These are phyloP conservation scores for Rhodotorula sp. DNA, from an alignment of 1,284 basidiomycete genomes.

Conservation along the genomic window DNA sequence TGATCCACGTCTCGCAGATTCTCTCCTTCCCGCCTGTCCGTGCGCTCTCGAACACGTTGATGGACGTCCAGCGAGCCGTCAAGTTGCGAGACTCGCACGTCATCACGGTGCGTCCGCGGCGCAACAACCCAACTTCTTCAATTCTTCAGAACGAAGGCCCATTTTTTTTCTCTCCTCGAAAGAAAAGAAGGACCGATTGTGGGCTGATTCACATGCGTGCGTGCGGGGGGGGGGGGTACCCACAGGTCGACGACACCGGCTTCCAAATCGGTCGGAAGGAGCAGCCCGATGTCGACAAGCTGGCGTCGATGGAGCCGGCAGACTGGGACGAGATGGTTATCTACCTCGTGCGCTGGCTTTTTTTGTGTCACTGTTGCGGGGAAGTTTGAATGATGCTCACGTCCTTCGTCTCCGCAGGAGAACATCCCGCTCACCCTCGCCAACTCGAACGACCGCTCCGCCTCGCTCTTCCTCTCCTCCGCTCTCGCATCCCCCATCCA, in stretches of 20 bases:
- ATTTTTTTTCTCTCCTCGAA: too few relatives aligned
- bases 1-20: conserved; percentile 36
- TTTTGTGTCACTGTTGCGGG: background rate
- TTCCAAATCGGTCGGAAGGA: conserved; percentile 28
- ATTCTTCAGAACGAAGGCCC: too few relatives aligned
- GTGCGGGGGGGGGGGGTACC: too few relatives aligned
- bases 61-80: conserved; percentile 37
- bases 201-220: background rate
- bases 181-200: too few relatives aligned
- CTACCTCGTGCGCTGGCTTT: conserved; percentile 36
- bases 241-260: conserved; percentile 31
- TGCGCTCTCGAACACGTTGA: conserved; percentile 21
- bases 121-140: too few relatives aligned
- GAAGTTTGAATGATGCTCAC: too few relatives aligned
- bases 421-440: conserved; percentile 22
- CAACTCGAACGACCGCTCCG: conserved; percentile 2
- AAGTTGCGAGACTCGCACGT: conserved; percentile 9
- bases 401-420: conserved; percentile 11
- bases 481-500: conserved; percentile 19
- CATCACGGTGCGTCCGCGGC: conserved; percentile 30
- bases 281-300: conserved; percentile 14
- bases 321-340: conserved; percentile 37
- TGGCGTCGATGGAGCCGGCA: conserved; percentile 16
- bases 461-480: conserved; percentile 18
- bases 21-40: conserved; percentile 21